phyloP scores from a whole-genome alignment of 495 filamentous ascomycete genomes.

The Podospora pseudocomata region DNA sequence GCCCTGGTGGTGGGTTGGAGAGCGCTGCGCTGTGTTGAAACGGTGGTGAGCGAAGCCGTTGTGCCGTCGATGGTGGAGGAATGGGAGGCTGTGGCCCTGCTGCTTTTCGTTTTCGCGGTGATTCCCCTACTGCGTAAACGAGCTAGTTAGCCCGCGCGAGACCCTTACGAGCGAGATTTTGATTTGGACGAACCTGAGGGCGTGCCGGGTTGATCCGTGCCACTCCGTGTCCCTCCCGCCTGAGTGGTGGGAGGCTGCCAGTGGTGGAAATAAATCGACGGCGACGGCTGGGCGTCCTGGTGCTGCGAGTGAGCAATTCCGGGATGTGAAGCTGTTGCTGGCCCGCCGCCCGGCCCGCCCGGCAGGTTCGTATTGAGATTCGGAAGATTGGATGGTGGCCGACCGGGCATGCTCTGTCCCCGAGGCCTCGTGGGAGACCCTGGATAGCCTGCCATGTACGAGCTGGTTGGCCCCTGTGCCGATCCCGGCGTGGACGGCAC shows the following conservation, averaged over 20 bases:
- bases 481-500: slow-evolving; percentile 47
- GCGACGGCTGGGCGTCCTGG: slow-evolving; percentile 48
- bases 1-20: slow-evolving; percentile 54
- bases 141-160: slow-evolving; percentile 47
- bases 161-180: slow-evolving; percentile 49
- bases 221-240: slow-evolving; percentile 44
- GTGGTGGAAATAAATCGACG: slow-evolving; percentile 85
- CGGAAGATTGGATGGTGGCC: slow-evolving; percentile 27
- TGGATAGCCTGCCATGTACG: slow-evolving; percentile 32
- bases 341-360: slow-evolving; percentile 19
- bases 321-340: slow-evolving; percentile 31
- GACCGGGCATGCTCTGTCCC: slow-evolving; percentile 40
- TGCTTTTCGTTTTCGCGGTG: slow-evolving; percentile 72
- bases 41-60: slow-evolving; percentile 53
- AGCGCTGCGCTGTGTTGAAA: slow-evolving; percentile 55
- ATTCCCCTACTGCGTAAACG: slow-evolving; percentile 52
- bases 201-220: slow-evolving; percentile 58
- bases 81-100: slow-evolving; percentile 57
- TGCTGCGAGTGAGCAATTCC: slow-evolving; percentile 34
- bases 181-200: slow-evolving; percentile 64
- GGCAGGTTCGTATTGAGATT: slow-evolving; percentile 36
- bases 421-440: slow-evolving; percentile 43
- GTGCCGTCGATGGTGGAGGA: slow-evolving; percentile 51
- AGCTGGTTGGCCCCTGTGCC: slow-evolving; percentile 36
- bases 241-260: slow-evolving; percentile 77